Base-by-base conservation (phyloP, 495 filamentous ascomycete genomes). In the Peziza echinospora region DNA sequence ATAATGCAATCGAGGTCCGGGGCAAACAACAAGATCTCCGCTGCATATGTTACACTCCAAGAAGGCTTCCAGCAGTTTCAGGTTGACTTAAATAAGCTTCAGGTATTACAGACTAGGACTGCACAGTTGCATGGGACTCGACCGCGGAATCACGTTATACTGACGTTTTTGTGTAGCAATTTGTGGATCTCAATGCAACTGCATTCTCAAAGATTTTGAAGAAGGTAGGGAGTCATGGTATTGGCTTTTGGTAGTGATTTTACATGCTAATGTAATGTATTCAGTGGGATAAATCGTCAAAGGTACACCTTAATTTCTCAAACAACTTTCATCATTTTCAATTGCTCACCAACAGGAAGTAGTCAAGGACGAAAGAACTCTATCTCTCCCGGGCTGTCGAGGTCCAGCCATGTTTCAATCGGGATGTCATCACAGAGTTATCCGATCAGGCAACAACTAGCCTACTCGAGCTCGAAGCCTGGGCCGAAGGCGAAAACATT, bases 161-260 rank as follows among this genome's bases (percentile, higher is more conserved):
- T 40, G 48, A 23, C 47, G 28, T 13, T 24, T 7, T 37, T 11
- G 30, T 13, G 19, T 37, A 37, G 30, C 89, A 96, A 71, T 97
- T 96, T 58, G 83, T 97, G 44, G 86, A 94, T 57, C 81, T 94
- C 56, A 97, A 96, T 63, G 87, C 86, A 53, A 92, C 82, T 9
- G 89, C 85, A 21, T 91, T 93, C 62, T 93, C 89, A 19, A 97
- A 97, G 62, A 97, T 97, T 40, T 69, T 97, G 44, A 97, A 97
- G 67, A 97, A 97, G 73, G 76, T 78, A 57, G 45, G 62, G 55
- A 34, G 19, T 37, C n/a, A n/a, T n/a, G n/a, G n/a, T n/a, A n/a
- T n/a, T 24, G 44, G 30, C 21, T 30, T 48, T 39, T n/a, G 24
- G n/a, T 26, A 17, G 2, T 47, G 22, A 16, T 22, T 41, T 47